These are phyloP conservation scores for Saturnispora saitoi DNA, from an alignment of 805 yeast genomes.

Conservation along the genomic window DNA sequence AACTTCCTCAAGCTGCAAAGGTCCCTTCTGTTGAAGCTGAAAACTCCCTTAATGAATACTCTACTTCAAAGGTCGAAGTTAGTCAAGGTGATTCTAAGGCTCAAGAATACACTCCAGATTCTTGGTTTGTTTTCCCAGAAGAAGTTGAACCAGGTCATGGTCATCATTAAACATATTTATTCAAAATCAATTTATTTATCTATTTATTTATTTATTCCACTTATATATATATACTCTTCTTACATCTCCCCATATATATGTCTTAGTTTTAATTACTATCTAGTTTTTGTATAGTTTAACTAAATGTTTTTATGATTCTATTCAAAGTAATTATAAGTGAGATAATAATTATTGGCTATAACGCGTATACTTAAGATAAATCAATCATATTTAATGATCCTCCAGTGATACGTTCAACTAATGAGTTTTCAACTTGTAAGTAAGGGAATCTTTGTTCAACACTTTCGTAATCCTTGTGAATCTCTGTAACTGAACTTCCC, in stretches of 20 bases:
- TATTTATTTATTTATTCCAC: background rate
- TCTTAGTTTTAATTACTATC: too few relatives aligned
- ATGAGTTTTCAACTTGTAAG: background rate
- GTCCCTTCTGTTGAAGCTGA: slow-evolving; percentile 64
- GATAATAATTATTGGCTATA: too few relatives aligned
- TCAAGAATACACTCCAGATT: slow-evolving; percentile 46
- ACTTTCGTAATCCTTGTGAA: background rate
- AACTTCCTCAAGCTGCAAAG: slow-evolving; percentile 69
- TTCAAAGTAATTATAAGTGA: too few relatives aligned
- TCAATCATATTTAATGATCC: background rate
- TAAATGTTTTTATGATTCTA: too few relatives aligned
- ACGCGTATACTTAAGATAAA: background rate
- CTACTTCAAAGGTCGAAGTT: slow-evolving; percentile 67
- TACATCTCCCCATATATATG: too few relatives aligned
- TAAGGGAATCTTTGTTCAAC: slow-evolving; percentile 2
- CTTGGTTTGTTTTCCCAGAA: slow-evolving; percentile 77
- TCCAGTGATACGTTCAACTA: background rate
- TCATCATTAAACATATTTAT: slow-evolving; percentile 17
- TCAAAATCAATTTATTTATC: slow-evolving; percentile 4
- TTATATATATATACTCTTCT: background rate
- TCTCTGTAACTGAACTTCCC: background rate
- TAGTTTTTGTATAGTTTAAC: too few relatives aligned
- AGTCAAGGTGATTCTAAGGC: slow-evolving; percentile 41
- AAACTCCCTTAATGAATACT: slow-evolving; percentile 59
- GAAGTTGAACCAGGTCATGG: slow-evolving; percentile 36